Base-by-base conservation (phyloP, 2,329 filamentous ascomycete species). In the Chaetomium globosum region DNA sequence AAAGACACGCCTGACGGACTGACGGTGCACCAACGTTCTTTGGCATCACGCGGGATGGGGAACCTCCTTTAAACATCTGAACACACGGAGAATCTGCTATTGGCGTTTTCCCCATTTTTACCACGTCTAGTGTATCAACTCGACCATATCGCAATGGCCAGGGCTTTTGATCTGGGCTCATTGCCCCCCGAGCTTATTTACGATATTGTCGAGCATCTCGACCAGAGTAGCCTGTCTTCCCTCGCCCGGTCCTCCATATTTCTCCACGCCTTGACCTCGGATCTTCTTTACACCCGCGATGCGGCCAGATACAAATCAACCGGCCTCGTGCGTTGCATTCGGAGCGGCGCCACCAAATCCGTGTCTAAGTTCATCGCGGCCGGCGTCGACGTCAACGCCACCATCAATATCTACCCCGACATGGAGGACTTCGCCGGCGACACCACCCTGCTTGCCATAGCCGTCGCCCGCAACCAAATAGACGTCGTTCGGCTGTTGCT, bases 351-450 rank as follows among this genome's bases (percentile, higher is more conserved):
- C 1, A 3, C 4, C 13, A 7, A 33, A 3, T 55, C 48, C 19
- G 55, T 63, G 19, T 9, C 46, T 23, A 58, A 54, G 46, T 59
- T 63, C 33, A 31, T 63, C 23, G 49, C 33, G 7, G 31, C 28
- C 7, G 54, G 61, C 46, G 31, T 31, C 3, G 48, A 59, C 31
- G 16, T 59, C 33, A 63, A 59, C 33, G 61, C 49, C 26, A 46
- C 19, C 2, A 26, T 59, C 33, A 16, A 63, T 16, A 48, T 51
- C 19, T 23, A 7, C n/a, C 26, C 31, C 4, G 61, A 53, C 33
- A 33, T 53, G 13, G 5, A 53, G 3, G 61, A 59, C 1, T 53
- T 48, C 7, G 1, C 9, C 0, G 61, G 61, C 3, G 19, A 19
- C 23, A 59, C 55, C 4, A 19, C n/a, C 3, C 48, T 49, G 2